Evolutionary conservation across 2,329 filamentous ascomycete genomes (phyloP), one percentile per base, ranked within the genome.

Genomic region (Emergomyces pasteurianus): DNA sequence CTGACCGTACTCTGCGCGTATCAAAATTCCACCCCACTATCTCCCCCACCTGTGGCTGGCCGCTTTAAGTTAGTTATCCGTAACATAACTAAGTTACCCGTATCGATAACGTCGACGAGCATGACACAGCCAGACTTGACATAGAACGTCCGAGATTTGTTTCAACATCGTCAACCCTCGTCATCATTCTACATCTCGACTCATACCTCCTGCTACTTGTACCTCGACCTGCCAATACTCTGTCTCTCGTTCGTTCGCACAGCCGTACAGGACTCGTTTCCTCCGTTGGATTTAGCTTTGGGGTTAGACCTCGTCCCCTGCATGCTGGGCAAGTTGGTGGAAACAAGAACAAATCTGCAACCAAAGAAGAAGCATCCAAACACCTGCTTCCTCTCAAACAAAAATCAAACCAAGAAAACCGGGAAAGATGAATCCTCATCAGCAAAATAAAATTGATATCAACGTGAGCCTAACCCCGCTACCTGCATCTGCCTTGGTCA

Each of bases 401-500:
- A 59, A 34, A 47, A 62, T 58, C 40, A 50, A 55, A 26, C 23
- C 55, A 34, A 18, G 18, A 36, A 46, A 57, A 57, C 49, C 63
- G 58, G 61, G 61, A 63, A 81, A 69, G 66, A 95, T 97, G 90
- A 96, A 96, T 76, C 92, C 92, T 69, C 90, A 92, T 76, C 90
- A 96, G 82, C 92, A 95, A 83, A 96, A 96, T 83, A 97, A 99
- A 82, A 83, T 97, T 71, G 94, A 99, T 78, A 83, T 96, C 78
- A 92, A 84, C 81, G 94, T 96, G 80, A 80, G 89, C 83, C 18
- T 14, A n/a, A 34, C 47, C 18, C 26, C 14, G 23, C 18, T 63
- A 59, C 65, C 14, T 43, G 47, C 49, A 12, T 12, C n/a, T 18
- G 7, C 7, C 34, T 7, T 12, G 6, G n/a, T n/a, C n/a, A n/a